Evolutionary conservation across 2,329 filamentous ascomycete species (phyloP).

Genomic region (Niveomyces coronatus): DNA sequence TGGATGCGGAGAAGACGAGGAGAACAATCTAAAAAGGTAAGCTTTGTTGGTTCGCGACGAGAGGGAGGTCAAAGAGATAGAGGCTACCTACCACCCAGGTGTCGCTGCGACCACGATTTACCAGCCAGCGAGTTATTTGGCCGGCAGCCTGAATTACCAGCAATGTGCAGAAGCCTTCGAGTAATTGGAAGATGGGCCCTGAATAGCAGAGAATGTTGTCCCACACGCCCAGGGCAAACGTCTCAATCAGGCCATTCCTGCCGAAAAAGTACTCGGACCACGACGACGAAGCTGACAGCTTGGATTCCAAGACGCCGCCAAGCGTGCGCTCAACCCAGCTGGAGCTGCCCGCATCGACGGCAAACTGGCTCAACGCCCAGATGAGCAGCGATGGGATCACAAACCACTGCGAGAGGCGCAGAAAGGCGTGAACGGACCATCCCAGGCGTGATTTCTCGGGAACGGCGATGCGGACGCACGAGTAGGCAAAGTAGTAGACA

Average conservation of each 20-base stretch:
- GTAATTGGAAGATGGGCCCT: conserved; percentile 85
- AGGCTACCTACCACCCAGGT: conserved; percentile 74
- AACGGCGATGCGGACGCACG: conserved; percentile 66
- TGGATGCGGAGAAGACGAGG: conserved; percentile 75
- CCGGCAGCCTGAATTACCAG: conserved; percentile 91
- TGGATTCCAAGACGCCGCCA: conserved; percentile 50
- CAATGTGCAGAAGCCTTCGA: conserved; percentile 93
- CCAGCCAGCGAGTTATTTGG: conserved; percentile 88
- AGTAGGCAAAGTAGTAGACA: conserved; percentile 84
- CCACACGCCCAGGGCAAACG: conserved; percentile 73
- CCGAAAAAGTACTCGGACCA: conserved; percentile 82
- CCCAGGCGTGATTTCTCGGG: conserved; percentile 69
- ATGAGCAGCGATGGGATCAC: conserved; percentile 80
- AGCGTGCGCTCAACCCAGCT: conserved; percentile 80
- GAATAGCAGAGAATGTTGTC: conserved; percentile 82
- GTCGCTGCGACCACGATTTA: conserved; percentile 87
- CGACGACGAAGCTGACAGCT: conserved; percentile 47
- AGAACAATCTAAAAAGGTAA: conserved; percentile 62
- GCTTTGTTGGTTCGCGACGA: conserved; percentile 22
- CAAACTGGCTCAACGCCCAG: conserved; percentile 92
- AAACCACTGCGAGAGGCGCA: conserved; percentile 75
- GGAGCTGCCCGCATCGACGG: conserved; percentile 68
- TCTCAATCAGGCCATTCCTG: conserved; percentile 72
- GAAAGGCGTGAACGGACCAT: conserved; percentile 55
- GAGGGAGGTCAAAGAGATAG: neutral